phyloP scores from a whole-genome alignment of 2,329 filamentous ascomycete species.

The Gnomoniopsis sp. region DNA sequence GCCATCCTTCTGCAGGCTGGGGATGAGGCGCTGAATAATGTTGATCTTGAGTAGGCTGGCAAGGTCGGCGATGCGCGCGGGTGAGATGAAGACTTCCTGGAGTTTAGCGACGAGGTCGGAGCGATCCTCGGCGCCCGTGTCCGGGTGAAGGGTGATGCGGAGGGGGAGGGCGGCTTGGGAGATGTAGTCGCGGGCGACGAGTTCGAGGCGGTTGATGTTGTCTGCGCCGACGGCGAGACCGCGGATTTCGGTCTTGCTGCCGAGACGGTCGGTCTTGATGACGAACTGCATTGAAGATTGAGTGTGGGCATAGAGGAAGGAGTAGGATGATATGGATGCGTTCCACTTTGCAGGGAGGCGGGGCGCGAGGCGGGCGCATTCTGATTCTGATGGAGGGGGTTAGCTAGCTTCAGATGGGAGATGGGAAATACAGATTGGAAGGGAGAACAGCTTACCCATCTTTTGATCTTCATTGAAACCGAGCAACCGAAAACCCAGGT shows the following conservation, averaged over 20 bases:
- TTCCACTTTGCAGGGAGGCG: slow-evolving; percentile 80
- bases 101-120: slow-evolving; percentile 45
- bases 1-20: slow-evolving; percentile 71
- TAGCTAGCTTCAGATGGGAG: slow-evolving; percentile 10
- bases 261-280: slow-evolving; percentile 77
- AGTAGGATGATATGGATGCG: slow-evolving; percentile 63
- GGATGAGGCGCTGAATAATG: slow-evolving; percentile 81
- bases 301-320: slow-evolving; percentile 82
- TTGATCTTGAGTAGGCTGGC: slow-evolving; percentile 70
- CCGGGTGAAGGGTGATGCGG: slow-evolving; percentile 48
- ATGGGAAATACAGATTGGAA: not conserved
- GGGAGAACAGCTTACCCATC: slow-evolving; percentile 50
- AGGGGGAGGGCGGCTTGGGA: slow-evolving; percentile 55
- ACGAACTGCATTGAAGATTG: slow-evolving; percentile 84
- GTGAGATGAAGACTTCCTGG: slow-evolving; percentile 69
- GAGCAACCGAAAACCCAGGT: slow-evolving; percentile 74
- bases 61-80: slow-evolving; percentile 64
- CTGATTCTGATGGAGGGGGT: slow-evolving; percentile 40
- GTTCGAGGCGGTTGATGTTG: slow-evolving; percentile 73
- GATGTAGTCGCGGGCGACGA: slow-evolving; percentile 72
- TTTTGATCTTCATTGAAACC: slow-evolving; percentile 82
- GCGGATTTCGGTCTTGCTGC: slow-evolving; percentile 78
- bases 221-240: slow-evolving; percentile 79
- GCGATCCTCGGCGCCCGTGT: slow-evolving; percentile 42
- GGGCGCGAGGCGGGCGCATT: slow-evolving; percentile 55